A percentile compares a stretch with the other conserved stretches of the same genome.
Conservation (phyloP, 805 yeast species). For the Kazachstania viticola region DNA sequence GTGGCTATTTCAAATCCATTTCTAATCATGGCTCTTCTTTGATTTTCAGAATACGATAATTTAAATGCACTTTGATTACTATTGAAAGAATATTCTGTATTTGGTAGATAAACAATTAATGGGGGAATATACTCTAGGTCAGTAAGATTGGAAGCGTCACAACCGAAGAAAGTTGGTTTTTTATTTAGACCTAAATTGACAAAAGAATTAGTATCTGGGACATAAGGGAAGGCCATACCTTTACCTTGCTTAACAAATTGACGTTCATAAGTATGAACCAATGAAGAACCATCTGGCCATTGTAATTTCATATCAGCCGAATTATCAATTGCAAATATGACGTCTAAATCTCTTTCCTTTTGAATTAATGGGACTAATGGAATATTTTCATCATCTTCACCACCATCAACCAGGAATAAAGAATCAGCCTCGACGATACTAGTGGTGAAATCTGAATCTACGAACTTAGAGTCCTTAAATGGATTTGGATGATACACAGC, state of each 20-base stretch:
- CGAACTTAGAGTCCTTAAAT: conserved; percentile 34
- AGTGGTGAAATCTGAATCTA: conserved; percentile 22
- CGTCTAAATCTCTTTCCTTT: conserved; percentile 47
- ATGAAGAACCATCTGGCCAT: conserved; percentile 63
- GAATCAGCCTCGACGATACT: conserved; percentile 31
- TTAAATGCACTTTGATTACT: conserved; percentile 68
- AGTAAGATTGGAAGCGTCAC: conserved; percentile 55
- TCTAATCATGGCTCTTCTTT: conserved; percentile 45
- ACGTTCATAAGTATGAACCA: conserved; percentile 44
- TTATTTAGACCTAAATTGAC: conserved; percentile 48
- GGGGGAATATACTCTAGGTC: conserved; percentile 50
- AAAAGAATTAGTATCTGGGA: conserved; percentile 60
- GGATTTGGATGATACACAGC: conserved; percentile 71
- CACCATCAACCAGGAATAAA: conserved; percentile 57
- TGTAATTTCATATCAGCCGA: conserved; percentile 49
- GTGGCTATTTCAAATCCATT: conserved; percentile 70
- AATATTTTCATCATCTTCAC: conserved; percentile 53
- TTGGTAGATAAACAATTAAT: conserved; percentile 66
- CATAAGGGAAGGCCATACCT: conserved; percentile 64
- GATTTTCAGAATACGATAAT: conserved; percentile 47
- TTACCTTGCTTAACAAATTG: conserved; percentile 44
- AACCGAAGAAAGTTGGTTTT: conserved; percentile 74
- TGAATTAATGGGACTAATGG: conserved; percentile 56
- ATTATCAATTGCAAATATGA: conserved; percentile 48
- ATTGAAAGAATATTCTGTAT: conserved; percentile 49